Evolutionary conservation across 208 protist species (phyloP).

Genomic region (Trypanosoma rangeli): DNA sequence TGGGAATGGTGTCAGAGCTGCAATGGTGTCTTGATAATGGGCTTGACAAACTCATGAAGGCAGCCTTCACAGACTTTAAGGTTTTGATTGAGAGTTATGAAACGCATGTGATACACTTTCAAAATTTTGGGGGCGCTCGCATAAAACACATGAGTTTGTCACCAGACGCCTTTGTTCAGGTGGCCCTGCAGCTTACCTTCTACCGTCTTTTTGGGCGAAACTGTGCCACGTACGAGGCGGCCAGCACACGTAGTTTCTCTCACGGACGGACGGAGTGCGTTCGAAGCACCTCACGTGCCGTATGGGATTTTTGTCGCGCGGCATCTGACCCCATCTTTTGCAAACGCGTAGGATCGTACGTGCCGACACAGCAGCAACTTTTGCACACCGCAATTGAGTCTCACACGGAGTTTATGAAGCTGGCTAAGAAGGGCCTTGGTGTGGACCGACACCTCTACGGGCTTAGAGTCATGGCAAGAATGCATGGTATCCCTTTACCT

Average conservation of each 20-base stretch:
- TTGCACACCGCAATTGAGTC: constrained; percentile 24
- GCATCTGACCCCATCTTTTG: constrained; percentile 21
- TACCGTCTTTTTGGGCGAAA: constrained; percentile 40
- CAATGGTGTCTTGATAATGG: constrained; percentile 30
- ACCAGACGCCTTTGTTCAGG: constrained; percentile 48
- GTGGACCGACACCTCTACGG: constrained; percentile 50
- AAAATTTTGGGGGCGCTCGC: constrained; percentile 31
- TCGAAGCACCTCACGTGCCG: constrained; percentile 20
- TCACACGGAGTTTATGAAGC: constrained; percentile 44
- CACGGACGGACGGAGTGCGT: constrained; percentile 50
- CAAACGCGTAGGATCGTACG: constrained; percentile 24
- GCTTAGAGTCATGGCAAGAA: constrained; percentile 32
- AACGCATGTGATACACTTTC: constrained; percentile 38
- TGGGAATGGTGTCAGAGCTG: constrained; percentile 19
- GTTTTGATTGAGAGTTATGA: constrained; percentile 36
- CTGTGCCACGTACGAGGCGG: constrained; percentile 50
- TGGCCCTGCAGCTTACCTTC: constrained; percentile 43
- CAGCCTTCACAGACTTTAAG: constrained; percentile 36
- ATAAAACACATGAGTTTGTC: constrained; percentile 31
- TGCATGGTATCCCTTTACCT: constrained; percentile 35
- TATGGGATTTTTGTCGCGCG: constrained; percentile 33
- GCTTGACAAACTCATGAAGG: constrained; percentile 26
- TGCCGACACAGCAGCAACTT: constrained; percentile 29
- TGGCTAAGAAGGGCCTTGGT: constrained; percentile 46
- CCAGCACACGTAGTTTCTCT: constrained; percentile 40